Evolutionary conservation across 495 filamentous ascomycete species (phyloP).

Genomic region (Usnea hakonensis): DNA sequence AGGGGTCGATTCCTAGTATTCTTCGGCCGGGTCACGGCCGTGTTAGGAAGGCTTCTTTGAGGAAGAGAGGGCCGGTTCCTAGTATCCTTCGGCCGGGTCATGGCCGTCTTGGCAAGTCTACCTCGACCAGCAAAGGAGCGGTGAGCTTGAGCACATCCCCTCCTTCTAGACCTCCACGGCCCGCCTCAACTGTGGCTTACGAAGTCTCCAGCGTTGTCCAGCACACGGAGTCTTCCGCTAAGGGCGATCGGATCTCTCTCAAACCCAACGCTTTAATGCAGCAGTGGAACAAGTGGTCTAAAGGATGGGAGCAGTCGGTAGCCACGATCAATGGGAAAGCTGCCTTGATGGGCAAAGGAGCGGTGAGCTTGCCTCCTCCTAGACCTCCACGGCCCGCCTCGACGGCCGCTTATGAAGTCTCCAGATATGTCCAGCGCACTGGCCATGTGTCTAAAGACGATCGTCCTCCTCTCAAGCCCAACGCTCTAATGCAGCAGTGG

Average conservation of each 20-base stretch:
- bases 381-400: no score
- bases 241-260: not conserved
- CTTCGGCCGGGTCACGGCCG: no score
- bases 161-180: not conserved
- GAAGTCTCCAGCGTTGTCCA: not conserved
- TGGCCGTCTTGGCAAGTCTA: no score
- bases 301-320: not conserved
- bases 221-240: not conserved
- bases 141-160: not conserved
- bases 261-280: not conserved
- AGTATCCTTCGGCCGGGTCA: no score
- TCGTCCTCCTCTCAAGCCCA: not conserved
- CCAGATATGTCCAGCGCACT: not conserved
- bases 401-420: not conserved
- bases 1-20: no score
- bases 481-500: not conserved
- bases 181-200: no score
- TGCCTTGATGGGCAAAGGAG: not conserved
- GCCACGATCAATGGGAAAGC: no score
- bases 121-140: not conserved
- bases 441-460: not conserved
- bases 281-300: not conserved
- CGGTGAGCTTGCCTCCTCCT: not conserved
- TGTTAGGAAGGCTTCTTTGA: no score
- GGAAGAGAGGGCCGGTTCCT: no score